phyloP scores from a whole-genome alignment of 306 rosid genomes.

The Rosa rugosa region DNA sequence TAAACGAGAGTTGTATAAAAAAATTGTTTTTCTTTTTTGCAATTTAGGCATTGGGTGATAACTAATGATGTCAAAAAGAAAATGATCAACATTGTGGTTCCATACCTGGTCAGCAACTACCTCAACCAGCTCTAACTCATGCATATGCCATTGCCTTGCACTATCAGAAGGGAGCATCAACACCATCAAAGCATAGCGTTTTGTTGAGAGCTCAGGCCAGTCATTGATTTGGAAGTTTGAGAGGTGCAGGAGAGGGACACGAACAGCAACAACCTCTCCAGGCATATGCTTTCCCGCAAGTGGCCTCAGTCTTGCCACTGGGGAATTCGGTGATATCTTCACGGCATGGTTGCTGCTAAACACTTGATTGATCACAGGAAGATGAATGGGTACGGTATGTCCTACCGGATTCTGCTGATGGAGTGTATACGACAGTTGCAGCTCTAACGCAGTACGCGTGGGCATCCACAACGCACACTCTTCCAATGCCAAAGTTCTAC shows the following conservation, averaged over 20 bases:
- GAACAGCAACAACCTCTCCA: conserved; percentile 93
- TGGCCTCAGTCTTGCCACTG: conserved; percentile 84
- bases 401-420: conserved; percentile 95
- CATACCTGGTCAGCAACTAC: conserved; percentile 97
- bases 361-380: conserved; percentile 82
- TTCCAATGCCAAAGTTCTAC: conserved; percentile 87
- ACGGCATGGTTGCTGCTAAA: conserved; percentile 70
- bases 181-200: conserved; percentile 95
- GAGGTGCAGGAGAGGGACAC: conserved; percentile 91
- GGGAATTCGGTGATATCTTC: conserved; percentile 74
- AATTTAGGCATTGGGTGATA: not conserved
- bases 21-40: not conserved
- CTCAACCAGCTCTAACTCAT: conserved; percentile 95
- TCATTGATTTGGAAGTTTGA: conserved; percentile 95
- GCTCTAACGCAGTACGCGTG: conserved; percentile 88
- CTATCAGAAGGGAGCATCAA: conserved; percentile 95
- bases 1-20: not conserved
- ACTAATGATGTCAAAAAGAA: not conserved
- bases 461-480: conserved; percentile 99
- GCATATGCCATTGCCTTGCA: conserved; percentile 89
- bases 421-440: conserved; percentile 90
- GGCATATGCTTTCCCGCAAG: conserved; percentile 59
- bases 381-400: conserved; percentile 88
- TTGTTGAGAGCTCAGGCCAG: conserved; percentile 93
- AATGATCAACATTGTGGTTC: conserved; percentile 18